Base-by-base conservation (phyloP, 805 yeast genomes). In the Candida chauliodis region DNA sequence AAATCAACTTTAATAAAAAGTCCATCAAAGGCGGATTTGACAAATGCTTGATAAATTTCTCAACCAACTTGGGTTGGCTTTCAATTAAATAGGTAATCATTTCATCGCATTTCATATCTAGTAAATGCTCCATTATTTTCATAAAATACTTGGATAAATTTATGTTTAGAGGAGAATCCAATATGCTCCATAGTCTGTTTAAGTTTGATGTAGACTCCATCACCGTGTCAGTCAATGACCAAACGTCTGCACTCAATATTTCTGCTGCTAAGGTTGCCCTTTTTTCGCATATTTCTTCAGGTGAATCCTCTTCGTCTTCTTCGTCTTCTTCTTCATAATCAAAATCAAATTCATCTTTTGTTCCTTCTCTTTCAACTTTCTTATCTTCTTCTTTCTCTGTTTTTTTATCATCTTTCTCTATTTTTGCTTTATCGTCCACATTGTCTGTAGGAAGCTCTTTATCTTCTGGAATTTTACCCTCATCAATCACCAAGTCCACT, bases 201-300 rank as follows among this genome's bases (percentile, higher is more conserved):
- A 93, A 62, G 26, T 86, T 69, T 15, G 69, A 73, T 3, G 76
- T 67, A 43, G 80, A 77, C 48, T 85, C 90, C 81, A 91, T 81
- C 39, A 93, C 81, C 1, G 95, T 81, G 49, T 90, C 95, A 1
- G 96, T 84, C 26, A 93, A 69, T 2, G 95, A 84, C 96, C 97
- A 91, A 7, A 89, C 90, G 54, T 91, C 98, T 3, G 93, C 87
- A 28, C 91, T 78, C 34, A 93, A 68, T 30, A 93, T 82, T 56
- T 93, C 98, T 2, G 96, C 87, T 5, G 96, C 89, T 27, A 67
- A 50, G 6, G 71, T 56, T 21, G 72, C 71, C 41, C 56, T 57
- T 9, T 72, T 55, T 5, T 58, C 55, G 11, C 59, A 51, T 11
- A 51, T 52, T 41, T 66, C 73, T 28, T 63, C 68, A 33, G 57